A percentile compares a stretch with the other conserved stretches of the same genome.
Conservation (phyloP, 2,329 filamentous ascomycete species). For the Scedosporium boydii region DNA sequence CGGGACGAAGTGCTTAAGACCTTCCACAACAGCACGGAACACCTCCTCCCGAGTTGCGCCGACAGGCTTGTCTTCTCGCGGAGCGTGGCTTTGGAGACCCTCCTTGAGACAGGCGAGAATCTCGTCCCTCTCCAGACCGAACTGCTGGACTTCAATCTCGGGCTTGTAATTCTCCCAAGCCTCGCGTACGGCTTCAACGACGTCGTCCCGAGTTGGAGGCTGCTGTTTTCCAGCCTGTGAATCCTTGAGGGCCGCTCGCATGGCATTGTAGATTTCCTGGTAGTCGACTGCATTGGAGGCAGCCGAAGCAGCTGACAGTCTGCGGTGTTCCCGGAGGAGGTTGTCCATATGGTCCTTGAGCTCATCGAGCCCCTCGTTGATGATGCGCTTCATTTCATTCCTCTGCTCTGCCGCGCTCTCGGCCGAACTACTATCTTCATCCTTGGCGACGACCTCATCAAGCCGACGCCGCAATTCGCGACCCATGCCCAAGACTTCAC, state of each 20-base stretch:
- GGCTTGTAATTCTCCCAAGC: conserved; percentile 94
- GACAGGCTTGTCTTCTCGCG: conserved; percentile 39
- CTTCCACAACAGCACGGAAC: conserved; percentile 75
- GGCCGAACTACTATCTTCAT: conserved; percentile 19
- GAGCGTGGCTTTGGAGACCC: conserved; percentile 68
- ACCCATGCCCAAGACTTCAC: conserved; percentile 91
- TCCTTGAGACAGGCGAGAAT: conserved; percentile 79
- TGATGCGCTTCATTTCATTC: conserved; percentile 38
- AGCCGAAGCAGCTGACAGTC: conserved; percentile 55
- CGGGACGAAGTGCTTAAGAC: conserved; percentile 69
- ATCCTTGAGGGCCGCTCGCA: conserved; percentile 65
- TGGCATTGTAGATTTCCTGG: conserved; percentile 76
- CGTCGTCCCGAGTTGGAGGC: conserved; percentile 61
- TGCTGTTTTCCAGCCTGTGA: conserved; percentile 34
- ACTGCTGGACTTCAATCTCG: conserved; percentile 81
- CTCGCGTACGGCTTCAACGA: conserved; percentile 77
- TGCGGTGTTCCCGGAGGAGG: conserved; percentile 65
- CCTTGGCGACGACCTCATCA: conserved; percentile 52
- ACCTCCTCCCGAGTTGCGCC: conserved; percentile 75
- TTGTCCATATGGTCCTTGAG: conserved; percentile 78
- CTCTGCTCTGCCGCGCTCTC: not conserved
- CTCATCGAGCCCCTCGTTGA: conserved; percentile 71
- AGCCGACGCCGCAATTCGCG: conserved; percentile 79
- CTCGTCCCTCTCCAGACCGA: conserved; percentile 83
- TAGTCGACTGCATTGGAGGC: conserved; percentile 60